A percentile compares a stretch with the other conserved stretches of the same genome.
Conservation (phyloP, 768 basidiomycete genomes). For the Pisolithus orientalis region DNA sequence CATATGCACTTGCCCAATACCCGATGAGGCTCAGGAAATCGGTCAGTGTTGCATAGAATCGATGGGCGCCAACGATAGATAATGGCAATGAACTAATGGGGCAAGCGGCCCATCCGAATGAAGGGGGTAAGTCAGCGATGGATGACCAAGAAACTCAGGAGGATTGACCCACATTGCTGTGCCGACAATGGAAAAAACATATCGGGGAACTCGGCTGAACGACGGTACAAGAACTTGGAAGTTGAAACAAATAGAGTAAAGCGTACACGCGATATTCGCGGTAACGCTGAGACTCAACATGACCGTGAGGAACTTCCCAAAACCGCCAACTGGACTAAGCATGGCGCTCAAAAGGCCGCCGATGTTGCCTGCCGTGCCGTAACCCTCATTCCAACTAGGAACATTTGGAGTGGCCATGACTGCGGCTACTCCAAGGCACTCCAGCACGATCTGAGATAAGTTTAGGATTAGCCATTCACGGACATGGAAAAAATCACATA, state of each 20-base stretch:
- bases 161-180: conserved; percentile 53
- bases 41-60: conserved; percentile 57
- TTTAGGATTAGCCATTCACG: background rate
- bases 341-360: conserved; percentile 62
- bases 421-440: conserved; percentile 65
- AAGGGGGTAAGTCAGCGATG: conserved; percentile 3
- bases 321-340: conserved; percentile 53
- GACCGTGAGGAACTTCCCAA: conserved; percentile 68
- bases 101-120: background rate
- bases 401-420: conserved; percentile 50
- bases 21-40: conserved; percentile 66
- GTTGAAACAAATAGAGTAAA: conserved; percentile 75
- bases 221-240: conserved; percentile 64
- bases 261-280: conserved; percentile 75
- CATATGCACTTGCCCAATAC: conserved; percentile 56
- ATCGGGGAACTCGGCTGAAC: conserved; percentile 56
- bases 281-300: conserved; percentile 71
- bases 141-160: background rate
- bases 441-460: conserved; percentile 28
- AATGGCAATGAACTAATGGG: conserved; percentile 53
- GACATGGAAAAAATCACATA: conserved; percentile 34
- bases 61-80: conserved; percentile 61
- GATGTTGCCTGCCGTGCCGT: conserved; percentile 46
- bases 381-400: conserved; percentile 50
- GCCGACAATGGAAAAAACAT: conserved; percentile 60